phyloP scores from a whole-genome alignment of 306 rosid genomes.

The Vachellia collinsii region DNA sequence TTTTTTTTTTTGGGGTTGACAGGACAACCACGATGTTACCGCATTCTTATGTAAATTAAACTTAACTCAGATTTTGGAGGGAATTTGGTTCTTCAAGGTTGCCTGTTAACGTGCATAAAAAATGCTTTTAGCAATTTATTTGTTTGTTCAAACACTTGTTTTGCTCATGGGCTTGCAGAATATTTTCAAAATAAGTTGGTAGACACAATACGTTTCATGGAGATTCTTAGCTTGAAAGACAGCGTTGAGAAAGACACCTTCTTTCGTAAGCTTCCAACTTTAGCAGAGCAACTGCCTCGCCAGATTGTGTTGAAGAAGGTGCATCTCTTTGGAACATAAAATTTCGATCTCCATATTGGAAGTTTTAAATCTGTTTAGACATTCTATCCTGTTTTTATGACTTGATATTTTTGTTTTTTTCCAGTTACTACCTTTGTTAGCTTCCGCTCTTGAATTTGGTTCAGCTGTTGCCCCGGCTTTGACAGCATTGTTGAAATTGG shows the following conservation, averaged over 20 bases:
- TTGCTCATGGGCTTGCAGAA: slow-evolving; percentile 63
- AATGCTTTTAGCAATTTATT: slow-evolving; percentile 16
- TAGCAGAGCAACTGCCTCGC: slow-evolving; percentile 98
- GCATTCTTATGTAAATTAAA: slow-evolving; percentile 28
- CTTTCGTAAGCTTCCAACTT: slow-evolving; percentile 98
- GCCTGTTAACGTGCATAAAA: slow-evolving; percentile 27
- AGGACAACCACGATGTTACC: slow-evolving; percentile 14
- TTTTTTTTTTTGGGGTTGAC: neutral
- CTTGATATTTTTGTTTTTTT: slow-evolving; percentile 43
- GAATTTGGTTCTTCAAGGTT: slow-evolving; percentile 18
- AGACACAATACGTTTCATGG: slow-evolving; percentile 98
- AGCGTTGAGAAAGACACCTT: slow-evolving; percentile 97
- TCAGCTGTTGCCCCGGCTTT: slow-evolving; percentile 98
- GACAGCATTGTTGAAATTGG: slow-evolving; percentile 96
- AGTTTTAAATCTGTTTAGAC: slow-evolving; percentile 4
- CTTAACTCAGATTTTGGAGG: slow-evolving; percentile 30
- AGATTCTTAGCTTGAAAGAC: slow-evolving; percentile 93
- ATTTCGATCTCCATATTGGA: slow-evolving; percentile 26
- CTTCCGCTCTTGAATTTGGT: slow-evolving; percentile 99
- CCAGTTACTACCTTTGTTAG: slow-evolving; percentile 98
- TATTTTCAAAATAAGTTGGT: slow-evolving; percentile 98
- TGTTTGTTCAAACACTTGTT: slow-evolving; percentile 26
- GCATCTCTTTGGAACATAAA: slow-evolving; percentile 34
- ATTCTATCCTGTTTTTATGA: slow-evolving; percentile 39
- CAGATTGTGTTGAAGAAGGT: slow-evolving; percentile 94